Conservation (phyloP, 306 rosid species). For the Cicer judaicum region DNA sequence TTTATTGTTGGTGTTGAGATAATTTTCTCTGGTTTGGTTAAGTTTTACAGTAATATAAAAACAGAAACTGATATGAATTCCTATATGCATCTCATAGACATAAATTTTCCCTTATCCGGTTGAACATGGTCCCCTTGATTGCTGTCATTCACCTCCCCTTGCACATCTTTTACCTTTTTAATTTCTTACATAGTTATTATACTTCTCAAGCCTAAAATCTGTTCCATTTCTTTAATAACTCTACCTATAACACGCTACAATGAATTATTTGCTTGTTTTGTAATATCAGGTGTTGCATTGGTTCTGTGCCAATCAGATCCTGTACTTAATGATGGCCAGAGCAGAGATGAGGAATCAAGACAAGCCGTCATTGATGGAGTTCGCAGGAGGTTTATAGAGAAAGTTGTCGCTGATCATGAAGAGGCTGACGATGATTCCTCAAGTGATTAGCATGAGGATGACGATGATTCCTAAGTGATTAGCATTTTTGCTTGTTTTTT, state of each 20-base stretch:
- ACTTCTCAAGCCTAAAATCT: not conserved
- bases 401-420: conserved; percentile 80
- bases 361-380: conserved; percentile 81
- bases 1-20: not conserved
- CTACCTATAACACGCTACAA: not conserved
- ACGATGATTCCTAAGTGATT: conserved; percentile 82
- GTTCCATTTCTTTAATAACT: not conserved
- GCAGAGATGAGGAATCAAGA: conserved; percentile 63
- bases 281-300: conserved; percentile 78
- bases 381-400: conserved; percentile 78
- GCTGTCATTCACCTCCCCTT: not conserved
- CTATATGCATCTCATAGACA: not conserved
- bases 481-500: conserved; percentile 34
- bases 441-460: conserved; percentile 73
- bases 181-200: not conserved
- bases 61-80: not conserved
- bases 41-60: not conserved
- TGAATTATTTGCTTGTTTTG: conserved; percentile 39
- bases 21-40: not conserved
- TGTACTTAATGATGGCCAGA: conserved; percentile 82
- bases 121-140: not conserved
- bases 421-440: conserved; percentile 71
- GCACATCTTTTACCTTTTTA: not conserved
- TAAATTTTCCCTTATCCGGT: not conserved
- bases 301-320: conserved; percentile 92